Evolutionary conservation across 441 rosid species (phyloP).

Genomic region (Gossypium davidsonii): DNA sequence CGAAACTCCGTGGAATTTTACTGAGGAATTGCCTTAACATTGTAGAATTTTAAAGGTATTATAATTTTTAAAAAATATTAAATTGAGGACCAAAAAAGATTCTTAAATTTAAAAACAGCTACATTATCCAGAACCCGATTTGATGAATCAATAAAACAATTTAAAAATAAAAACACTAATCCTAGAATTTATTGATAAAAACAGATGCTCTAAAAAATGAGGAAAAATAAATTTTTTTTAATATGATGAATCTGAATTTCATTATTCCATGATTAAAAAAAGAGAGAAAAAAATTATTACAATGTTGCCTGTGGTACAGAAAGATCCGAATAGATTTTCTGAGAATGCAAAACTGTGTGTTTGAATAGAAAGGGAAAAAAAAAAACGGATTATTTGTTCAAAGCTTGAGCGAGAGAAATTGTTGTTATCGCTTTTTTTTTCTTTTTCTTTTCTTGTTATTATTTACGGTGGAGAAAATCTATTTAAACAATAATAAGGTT

Average conservation of each 20-base stretch:
- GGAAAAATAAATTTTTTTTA: not conserved
- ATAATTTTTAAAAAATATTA: not conserved
- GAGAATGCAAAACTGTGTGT: conserved; percentile 9
- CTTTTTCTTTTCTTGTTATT: not conserved
- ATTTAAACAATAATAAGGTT: not conserved
- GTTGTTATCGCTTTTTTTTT: not conserved
- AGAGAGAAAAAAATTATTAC: not conserved
- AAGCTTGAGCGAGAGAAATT: not conserved
- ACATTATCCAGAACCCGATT: conserved; percentile 5
- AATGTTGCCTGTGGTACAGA: too few species aligned
- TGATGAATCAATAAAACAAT: not conserved
- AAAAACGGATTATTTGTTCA: not conserved
- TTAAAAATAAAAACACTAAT: conserved; percentile 2
- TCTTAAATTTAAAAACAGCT: not conserved
- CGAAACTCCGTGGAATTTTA: conserved; percentile 60
- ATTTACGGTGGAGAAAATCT: not conserved
- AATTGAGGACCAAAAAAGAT: not conserved
- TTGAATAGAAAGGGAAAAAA: not conserved
- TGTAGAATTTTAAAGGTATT: conserved; percentile 8
- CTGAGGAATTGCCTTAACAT: conserved; percentile 73
- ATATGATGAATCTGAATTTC: conserved; percentile 22
- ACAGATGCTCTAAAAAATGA: not conserved
- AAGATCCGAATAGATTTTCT: not conserved
- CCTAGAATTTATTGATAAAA: conserved; percentile 17
- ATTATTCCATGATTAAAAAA: conserved; percentile 13